Evolutionary conservation across 2,329 filamentous ascomycete genomes (phyloP).

Genomic region (Penicillium sumatraense): DNA sequence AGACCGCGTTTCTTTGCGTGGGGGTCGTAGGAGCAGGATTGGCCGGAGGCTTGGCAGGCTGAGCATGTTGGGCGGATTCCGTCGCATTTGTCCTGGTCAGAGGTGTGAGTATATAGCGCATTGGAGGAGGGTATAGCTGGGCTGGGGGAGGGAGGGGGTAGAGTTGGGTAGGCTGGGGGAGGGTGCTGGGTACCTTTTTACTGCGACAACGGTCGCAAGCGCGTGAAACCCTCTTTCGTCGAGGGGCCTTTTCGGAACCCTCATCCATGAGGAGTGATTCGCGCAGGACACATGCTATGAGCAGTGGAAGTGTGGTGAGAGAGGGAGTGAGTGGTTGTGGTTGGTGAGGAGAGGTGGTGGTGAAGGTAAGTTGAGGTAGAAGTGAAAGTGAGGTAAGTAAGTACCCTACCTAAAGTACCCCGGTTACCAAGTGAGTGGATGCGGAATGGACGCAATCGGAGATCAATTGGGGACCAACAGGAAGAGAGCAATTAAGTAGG

Average conservation of each 20-base stretch:
- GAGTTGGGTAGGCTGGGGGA: not conserved
- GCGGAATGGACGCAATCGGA: too few species aligned
- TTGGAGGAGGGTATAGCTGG: not conserved
- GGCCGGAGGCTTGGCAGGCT: slow-evolving; percentile 45
- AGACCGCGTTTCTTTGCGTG: slow-evolving; percentile 51
- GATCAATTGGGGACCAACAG: too few species aligned
- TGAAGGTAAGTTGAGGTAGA: too few species aligned
- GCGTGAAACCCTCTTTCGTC: slow-evolving; percentile 51
- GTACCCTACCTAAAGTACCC: too few species aligned
- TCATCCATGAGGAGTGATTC: slow-evolving; percentile 43
- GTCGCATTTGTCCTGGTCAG: slow-evolving; percentile 51
- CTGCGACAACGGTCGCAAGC: slow-evolving; percentile 52
- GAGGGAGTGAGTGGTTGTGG: not conserved
- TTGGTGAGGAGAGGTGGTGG: not conserved
- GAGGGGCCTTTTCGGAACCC: slow-evolving; percentile 43
- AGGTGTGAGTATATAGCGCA: not conserved
- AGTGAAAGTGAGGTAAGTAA: not conserved
- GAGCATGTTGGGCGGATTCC: slow-evolving; percentile 49
- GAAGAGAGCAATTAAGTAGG: too few species aligned
- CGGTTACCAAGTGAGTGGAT: too few species aligned
- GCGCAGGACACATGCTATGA: slow-evolving; percentile 31
- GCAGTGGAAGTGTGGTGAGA: not conserved
- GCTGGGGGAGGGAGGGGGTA: not conserved
- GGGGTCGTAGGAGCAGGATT: slow-evolving; percentile 50
- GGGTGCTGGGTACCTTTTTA: slow-evolving; percentile 38